phyloP scores from a whole-genome alignment of 345 rosid species.

The Adansonia digitata region DNA sequence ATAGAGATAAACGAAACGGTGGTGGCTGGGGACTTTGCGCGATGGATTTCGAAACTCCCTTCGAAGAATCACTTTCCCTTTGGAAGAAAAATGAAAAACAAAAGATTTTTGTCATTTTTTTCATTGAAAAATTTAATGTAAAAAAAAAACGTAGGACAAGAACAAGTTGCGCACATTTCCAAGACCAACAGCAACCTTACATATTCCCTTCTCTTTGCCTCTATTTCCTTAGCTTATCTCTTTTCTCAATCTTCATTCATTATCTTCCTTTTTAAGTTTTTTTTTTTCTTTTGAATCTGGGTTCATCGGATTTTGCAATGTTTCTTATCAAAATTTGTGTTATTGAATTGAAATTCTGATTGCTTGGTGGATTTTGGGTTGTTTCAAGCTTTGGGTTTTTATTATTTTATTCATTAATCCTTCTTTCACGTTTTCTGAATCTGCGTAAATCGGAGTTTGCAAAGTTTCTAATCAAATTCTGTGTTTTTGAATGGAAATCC shows the following conservation, averaged over 20 bases:
- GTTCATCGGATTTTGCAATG: not conserved
- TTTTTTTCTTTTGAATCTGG: slow-evolving; percentile 16
- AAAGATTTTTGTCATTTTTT: no score
- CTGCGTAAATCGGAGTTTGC: no score
- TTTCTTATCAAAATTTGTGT: not conserved
- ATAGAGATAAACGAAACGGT: no score
- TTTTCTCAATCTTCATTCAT: not conserved
- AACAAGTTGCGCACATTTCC: slow-evolving; percentile 41
- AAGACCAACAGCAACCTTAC: slow-evolving; percentile 41
- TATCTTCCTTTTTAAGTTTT: not conserved
- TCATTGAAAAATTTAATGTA: no score
- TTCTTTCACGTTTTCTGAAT: no score
- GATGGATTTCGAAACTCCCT: no score
- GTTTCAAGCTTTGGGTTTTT: not conserved
- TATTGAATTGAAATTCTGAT: not conserved
- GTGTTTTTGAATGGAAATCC: no score
- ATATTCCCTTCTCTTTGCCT: slow-evolving; percentile 15
- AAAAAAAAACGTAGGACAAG: not conserved
- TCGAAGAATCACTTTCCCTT: no score
- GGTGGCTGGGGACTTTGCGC: no score
- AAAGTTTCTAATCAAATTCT: no score
- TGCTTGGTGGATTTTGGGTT: not conserved
- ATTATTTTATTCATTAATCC: no score
- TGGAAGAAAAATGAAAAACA: no score
- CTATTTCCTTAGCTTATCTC: slow-evolving; percentile 22